Evolutionary conservation across 345 rosid genomes (phyloP), one percentile per base, ranked within the genome.

Genomic region (Passiflora organensis): DNA sequence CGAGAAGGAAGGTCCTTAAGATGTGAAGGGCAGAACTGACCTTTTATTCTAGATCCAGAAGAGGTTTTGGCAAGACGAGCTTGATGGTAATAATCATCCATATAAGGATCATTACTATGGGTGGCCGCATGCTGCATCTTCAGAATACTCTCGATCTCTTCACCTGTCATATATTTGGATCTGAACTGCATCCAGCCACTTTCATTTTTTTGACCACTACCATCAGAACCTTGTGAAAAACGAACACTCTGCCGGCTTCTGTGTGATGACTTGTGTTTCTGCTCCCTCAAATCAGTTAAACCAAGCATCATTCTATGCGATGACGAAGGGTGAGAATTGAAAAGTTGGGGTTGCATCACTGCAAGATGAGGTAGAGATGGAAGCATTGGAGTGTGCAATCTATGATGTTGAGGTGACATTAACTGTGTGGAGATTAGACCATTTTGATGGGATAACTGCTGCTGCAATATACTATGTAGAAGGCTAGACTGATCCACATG

Each of bases 51-150:
- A n/a, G 93, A 70, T 46, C 87, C 96, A 0, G 77, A 4, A 19
- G 82, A 72, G 36, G 65, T 81, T 64, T 80, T 83, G 1, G 84
- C 84, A 62, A 93, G 91, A 45, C 81, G 68, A 66, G 99, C 99
- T 76, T 86, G 99, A 62, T 86, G 95, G 70, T 93, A 93, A 63
- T 93, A 93, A 75, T 93, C 99, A 73, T 89, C 89, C 18, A 86
- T 54, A 43, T 93, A 93, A 2, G 89, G 91, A 58, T 89, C 97
- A 55, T 62, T 89, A 63, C 83, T 72, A 74, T 93, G 95, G 0
- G 86, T 78, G 21, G 89, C 77, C 10, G 89, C 81, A 69, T 84
- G 97, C 82, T 93, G 99, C 95, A 93, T 89, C 71, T 85, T 93
- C 61, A 93, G 82, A 55, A 93, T 84, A 67, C 91, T 89, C 77